Evolutionary conservation across 768 basidiomycete species (phyloP), one percentile per base, ranked within the genome.

Genomic region (Hypsizygus marmoreus): DNA sequence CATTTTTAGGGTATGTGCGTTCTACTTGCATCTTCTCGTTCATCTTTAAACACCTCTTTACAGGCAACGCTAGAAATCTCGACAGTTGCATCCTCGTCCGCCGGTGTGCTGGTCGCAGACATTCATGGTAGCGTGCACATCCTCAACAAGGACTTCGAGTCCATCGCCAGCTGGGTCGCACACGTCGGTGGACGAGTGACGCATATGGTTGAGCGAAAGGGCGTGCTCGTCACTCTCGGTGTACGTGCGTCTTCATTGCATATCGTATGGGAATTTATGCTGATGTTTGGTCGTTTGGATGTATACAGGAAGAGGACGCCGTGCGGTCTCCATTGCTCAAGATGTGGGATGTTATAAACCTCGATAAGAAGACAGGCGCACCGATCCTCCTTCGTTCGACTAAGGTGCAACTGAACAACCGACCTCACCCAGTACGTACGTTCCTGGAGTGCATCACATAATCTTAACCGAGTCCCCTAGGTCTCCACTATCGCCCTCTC

Each of bases 171-270:
- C 49, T 95, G 91, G 91, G 62, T 90, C 37, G 91, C 89, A 4
- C 88, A 93, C 64, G 71, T 77, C 10, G 78, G 75, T 8, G 92
- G 92, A 29, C 72, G 91, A 26, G 90, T 93, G 13, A 91, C 88
- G 7, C 91, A 94, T 59, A 85, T 97, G 83, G 76, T 78, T 0
- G 94, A 95, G 66, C 77, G 79, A 37, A 82, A 81, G 53, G 89
- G 88, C 0, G 72, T 94, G 30, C 71, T 98, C 22, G 73, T 97
- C n/a, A 91, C 92, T 3, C 74, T 98, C 17, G 95, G 95, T 23
- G 93, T 94, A 58, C 40, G 88, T 76, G 16, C 30, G 26, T 29
- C 35, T 35, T 9, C 33, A 17, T 31, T 50, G n/a, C n/a, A n/a
- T 48, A 24, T 40, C 5, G n/a, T 39, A 16, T 17, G 16, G 13